Percentiles rank a stretch among this genome's conserved stretches.
Conservation (phyloP, 2,329 filamentous ascomycete genomes). For the Colletotrichum nymphaeae region DNA sequence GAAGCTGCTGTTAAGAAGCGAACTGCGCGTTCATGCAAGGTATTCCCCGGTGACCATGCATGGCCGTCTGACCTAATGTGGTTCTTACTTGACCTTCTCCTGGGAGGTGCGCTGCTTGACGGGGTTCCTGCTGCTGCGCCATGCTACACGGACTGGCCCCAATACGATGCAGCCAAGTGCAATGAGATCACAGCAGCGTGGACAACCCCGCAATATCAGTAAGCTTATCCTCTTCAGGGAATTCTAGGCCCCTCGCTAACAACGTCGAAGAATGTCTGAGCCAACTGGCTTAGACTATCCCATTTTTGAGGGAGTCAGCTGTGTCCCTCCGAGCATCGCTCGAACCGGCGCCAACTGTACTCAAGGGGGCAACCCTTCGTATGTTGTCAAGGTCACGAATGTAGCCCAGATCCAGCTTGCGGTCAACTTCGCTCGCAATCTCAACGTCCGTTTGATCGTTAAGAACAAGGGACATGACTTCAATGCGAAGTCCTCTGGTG, state of each 20-base stretch:
- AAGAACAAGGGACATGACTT: constrained; percentile 38
- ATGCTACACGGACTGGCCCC: constrained; percentile 50
- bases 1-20: not conserved
- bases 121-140: constrained; percentile 43
- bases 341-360: constrained; percentile 32
- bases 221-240: constrained; percentile 59
- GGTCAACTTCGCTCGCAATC: constrained; percentile 28
- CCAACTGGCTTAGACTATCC: constrained; percentile 67
- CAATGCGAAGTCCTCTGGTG: constrained; percentile 12
- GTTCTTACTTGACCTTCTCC: constrained; percentile 11
- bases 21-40: constrained; percentile 25
- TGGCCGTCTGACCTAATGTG: constrained; percentile 26
- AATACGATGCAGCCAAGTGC: constrained; percentile 50
- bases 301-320: constrained; percentile 58
- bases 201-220: constrained; percentile 37
- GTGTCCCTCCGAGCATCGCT: constrained; percentile 24
- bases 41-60: constrained; percentile 13
- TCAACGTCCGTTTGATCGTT: constrained; percentile 53
- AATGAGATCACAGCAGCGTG: constrained; percentile 44
- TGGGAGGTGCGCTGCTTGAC: constrained; percentile 19
- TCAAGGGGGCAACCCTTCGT: constrained; percentile 39
- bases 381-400: constrained; percentile 40
- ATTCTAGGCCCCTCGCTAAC: constrained; percentile 38
- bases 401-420: constrained; percentile 37
- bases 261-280: not conserved